phyloP scores from a whole-genome alignment of 345 rosid species.

The Pugionium cornutum region DNA sequence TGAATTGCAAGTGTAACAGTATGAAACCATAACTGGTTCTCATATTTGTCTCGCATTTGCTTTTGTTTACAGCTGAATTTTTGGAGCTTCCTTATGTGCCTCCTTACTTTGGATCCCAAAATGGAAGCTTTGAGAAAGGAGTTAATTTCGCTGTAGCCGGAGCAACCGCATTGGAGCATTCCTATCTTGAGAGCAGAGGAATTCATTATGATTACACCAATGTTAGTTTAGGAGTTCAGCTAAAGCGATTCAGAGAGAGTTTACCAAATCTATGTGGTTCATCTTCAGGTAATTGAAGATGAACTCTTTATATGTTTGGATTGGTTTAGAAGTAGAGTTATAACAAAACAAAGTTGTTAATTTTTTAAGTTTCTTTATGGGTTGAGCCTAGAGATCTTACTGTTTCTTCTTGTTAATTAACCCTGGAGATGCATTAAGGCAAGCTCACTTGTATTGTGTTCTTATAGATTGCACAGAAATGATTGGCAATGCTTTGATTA shows the following conservation, averaged over 20 bases:
- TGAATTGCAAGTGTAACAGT: slow-evolving; percentile 19
- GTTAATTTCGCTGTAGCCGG: slow-evolving; percentile 58
- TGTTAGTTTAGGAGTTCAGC: slow-evolving; percentile 42
- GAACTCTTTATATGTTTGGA: neutral
- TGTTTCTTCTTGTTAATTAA: neutral
- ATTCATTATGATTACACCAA: slow-evolving; percentile 34
- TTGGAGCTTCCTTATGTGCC: slow-evolving; percentile 47
- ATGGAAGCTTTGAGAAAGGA: slow-evolving; percentile 42
- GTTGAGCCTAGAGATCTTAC: neutral
- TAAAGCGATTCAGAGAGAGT: slow-evolving; percentile 42
- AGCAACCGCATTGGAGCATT: slow-evolving; percentile 49
- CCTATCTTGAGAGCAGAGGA: slow-evolving; percentile 38
- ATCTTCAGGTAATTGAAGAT: slow-evolving; percentile 31
- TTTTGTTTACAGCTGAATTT: slow-evolving; percentile 43
- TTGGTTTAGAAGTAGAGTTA: neutral
- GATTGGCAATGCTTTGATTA: slow-evolving; percentile 43
- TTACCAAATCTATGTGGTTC: slow-evolving; percentile 42
- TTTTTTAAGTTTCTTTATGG: too few relatives aligned
- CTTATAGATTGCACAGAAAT: slow-evolving; percentile 41
- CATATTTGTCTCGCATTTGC: neutral
- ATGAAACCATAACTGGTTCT: slow-evolving; percentile 1
- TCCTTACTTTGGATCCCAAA: slow-evolving; percentile 42
- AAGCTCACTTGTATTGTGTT: neutral
- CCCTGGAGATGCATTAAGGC: neutral
- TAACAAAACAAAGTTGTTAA: neutral